Base-by-base conservation (phyloP, 768 basidiomycete genomes). In the Stropharia rugosoannulata region DNA sequence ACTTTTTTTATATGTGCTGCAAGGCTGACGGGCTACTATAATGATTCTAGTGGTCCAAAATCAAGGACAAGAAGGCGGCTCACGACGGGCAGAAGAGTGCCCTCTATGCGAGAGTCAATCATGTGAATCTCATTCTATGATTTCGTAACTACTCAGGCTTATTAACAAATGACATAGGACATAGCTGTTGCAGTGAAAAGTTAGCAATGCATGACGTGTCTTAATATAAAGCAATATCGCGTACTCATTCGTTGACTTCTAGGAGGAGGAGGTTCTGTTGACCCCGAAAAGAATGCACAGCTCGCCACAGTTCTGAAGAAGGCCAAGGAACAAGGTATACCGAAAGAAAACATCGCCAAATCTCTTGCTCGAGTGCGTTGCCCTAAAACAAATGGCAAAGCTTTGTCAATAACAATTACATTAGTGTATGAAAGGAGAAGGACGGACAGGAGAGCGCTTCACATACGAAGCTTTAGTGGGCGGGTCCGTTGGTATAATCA, bases 1-100 rank as follows among this genome's bases (percentile, higher is more conserved):
- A 9, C 15, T 6, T 37, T 5, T 0, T 16, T 16, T 36, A 1
- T 15, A 13, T 12, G 9, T 19, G 36, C 11, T 29, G 42, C 15
- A 19, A 41, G 12, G 19, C 19, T 53, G n/a, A 56, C 13, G 13
- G 13, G 16, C 29, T 32, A 32, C 29, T 48, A 50, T 16, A 19
- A 53, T 15, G 36, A 18, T 48, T 49, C 9, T 56, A 89, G 87
- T 89, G 86, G 87, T 87, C 87, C 0, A 89, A 89, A 77, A 89
- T 89, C 64, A 87, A 87, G 64, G 79, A 85, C 53, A 81, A 76
- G 64, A 89, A 89, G 63, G 87, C 84, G 15, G 70, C 75, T n/a
- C 81, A 78, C 59, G 87, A 89, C 64, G 73, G 75, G 7, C 79
- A 82, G 61, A 86, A 81, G 65, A 80, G 85, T 50, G 72, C 73